These are phyloP conservation scores for Parasitella parasitica DNA, from an alignment of 371 early-diverging fungal genomes.

Conservation along the genomic window DNA sequence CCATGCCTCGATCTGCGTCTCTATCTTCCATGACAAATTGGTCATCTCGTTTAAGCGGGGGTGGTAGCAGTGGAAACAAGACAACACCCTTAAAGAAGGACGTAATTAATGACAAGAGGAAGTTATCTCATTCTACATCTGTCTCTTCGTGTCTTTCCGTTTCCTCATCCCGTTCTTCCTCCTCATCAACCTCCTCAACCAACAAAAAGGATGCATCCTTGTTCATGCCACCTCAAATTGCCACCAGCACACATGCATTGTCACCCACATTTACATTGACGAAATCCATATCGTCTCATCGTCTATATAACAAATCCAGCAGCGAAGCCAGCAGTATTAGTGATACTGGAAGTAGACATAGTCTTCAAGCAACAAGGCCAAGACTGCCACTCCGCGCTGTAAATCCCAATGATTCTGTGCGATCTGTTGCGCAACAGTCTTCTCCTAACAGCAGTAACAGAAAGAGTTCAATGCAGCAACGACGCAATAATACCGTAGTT, in stretches of 20 bases:
- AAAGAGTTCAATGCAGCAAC: neutral
- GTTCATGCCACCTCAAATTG: neutral
- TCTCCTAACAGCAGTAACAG: neutral
- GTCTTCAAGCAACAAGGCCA: neutral
- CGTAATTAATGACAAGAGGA: neutral
- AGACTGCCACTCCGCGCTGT: constrained; percentile 4
- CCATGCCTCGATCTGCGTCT: constrained; percentile 17
- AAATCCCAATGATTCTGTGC: constrained; percentile 2
- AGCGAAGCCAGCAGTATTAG: neutral
- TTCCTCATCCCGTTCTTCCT: neutral
- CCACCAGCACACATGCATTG: neutral
- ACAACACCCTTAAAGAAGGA: neutral
- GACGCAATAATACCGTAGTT: neutral
- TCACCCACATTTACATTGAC: constrained; percentile 1
- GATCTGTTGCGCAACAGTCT: neutral
- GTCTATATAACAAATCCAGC: constrained; percentile 2
- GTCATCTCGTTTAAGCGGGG: neutral
- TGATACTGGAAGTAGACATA: neutral
- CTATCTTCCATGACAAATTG: constrained; percentile 17
- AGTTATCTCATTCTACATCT: neutral
- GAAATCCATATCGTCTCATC: constrained; percentile 15
- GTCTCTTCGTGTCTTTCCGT: neutral
- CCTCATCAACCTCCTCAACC: neutral
- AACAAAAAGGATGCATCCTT: neutral
- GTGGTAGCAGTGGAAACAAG: neutral